Evolutionary conservation across 441 rosid species (phyloP).

Genomic region (Pelargonium fulgidum): DNA sequence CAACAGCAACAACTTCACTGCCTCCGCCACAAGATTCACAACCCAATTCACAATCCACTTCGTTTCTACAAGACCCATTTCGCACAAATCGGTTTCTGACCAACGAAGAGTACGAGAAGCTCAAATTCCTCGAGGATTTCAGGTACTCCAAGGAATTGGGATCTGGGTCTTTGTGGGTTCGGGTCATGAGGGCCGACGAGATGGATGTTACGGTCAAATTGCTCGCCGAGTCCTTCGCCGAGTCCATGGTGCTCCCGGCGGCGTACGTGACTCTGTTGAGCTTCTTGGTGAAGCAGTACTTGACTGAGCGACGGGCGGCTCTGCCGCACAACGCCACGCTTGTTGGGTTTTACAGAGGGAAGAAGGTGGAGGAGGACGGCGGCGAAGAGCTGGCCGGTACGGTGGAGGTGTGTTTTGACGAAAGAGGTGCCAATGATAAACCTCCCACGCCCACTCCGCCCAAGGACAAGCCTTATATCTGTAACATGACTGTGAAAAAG

Average conservation of each 20-base stretch:
- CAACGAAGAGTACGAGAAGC: conserved; percentile 62
- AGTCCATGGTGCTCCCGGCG: conserved; percentile 60
- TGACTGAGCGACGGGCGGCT: conserved; percentile 60
- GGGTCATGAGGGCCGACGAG: conserved; percentile 66
- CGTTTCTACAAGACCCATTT: conserved; percentile 51
- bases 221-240: conserved; percentile 75
- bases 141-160: conserved; percentile 43
- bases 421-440: conserved; percentile 61
- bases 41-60: no score
- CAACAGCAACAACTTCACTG: conserved; percentile 16
- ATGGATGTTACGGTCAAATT: conserved; percentile 60
- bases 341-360: conserved; percentile 51
- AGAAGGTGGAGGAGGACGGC: conserved; percentile 19
- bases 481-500: conserved; percentile 79
- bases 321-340: conserved; percentile 82
- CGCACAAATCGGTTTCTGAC: conserved; percentile 48
- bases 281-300: conserved; percentile 71
- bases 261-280: conserved; percentile 59
- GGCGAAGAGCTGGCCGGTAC: conserved; percentile 65
- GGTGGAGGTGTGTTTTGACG: conserved; percentile 68
- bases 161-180: conserved; percentile 57
- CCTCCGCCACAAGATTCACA: not conserved
- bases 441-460: conserved; percentile 79
- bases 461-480: conserved; percentile 64
- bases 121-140: conserved; percentile 57